phyloP scores from a whole-genome alignment of 208 protist genomes.

The Wallacemonas sp. region DNA sequence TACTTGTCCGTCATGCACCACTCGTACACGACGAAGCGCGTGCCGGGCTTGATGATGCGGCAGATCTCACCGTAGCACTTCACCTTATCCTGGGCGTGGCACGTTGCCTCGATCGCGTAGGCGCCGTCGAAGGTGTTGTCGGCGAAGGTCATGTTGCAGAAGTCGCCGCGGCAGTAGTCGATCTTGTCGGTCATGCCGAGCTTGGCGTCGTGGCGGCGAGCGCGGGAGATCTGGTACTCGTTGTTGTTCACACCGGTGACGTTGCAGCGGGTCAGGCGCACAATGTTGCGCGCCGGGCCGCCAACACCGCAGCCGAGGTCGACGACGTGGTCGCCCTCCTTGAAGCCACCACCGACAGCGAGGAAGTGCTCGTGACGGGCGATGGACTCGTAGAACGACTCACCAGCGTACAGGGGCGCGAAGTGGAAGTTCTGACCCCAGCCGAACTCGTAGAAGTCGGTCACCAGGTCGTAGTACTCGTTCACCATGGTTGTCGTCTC shows the following conservation, averaged over 20 bases:
- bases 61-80: slow-evolving; percentile 94
- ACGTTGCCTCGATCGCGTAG: slow-evolving; percentile 97
- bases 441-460: slow-evolving; percentile 97
- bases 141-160: slow-evolving; percentile 90
- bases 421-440: slow-evolving; percentile 98
- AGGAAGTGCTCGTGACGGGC: slow-evolving; percentile 96
- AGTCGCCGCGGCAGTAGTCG: slow-evolving; percentile 93
- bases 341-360: slow-evolving; percentile 81
- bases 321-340: slow-evolving; percentile 76
- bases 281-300: slow-evolving; percentile 94
- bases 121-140: slow-evolving; percentile 94
- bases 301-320: slow-evolving; percentile 97
- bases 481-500: slow-evolving; percentile 90
- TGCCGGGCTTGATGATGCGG: slow-evolving; percentile 94
- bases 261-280: slow-evolving; percentile 92
- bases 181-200: slow-evolving; percentile 73
- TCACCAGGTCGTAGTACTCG: slow-evolving; percentile 97
- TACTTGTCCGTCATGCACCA: slow-evolving; percentile 96
- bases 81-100: slow-evolving; percentile 94
- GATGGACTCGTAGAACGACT: slow-evolving; percentile 93
- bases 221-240: slow-evolving; percentile 95
- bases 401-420: slow-evolving; percentile 73
- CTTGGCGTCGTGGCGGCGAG: slow-evolving; percentile 69
- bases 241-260: slow-evolving; percentile 98
- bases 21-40: slow-evolving; percentile 94